Base-by-base conservation (phyloP, 1,139 yeast species). In the Pichia sp. region DNA sequence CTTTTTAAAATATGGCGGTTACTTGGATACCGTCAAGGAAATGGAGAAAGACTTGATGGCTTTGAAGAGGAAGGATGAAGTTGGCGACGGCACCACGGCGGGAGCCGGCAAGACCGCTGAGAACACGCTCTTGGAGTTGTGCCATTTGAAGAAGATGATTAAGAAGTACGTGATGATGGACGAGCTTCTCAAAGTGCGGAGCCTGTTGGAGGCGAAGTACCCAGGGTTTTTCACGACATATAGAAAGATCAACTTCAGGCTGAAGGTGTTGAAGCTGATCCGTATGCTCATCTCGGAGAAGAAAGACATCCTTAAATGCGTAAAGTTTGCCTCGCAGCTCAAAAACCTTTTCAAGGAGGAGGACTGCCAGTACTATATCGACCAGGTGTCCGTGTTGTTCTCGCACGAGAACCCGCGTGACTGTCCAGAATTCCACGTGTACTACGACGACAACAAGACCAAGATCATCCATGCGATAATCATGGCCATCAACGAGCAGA, bases 1-100 rank as follows among this genome's bases (percentile, higher is more conserved):
- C 5, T 89, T 88, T 66, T 77, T 90, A 51, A 75, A 80, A 37
- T 86, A 87, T 60, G 82, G 83, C 60, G 96, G 96, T 0, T 83
- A 80, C 62, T 73, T 79, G 50, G 84, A 84, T 46, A 81, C 90
- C 0, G 81, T 85, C 9, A 76, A 76, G 52, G 82, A 88, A 0
- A 83, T 89, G 60, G 69, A 77, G 26, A 66, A 69, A 25, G 88
- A 79, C 56, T 66, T 82, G 41, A 59, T 63, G 7, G 47, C 47
- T 21, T 31, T 36, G 47, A 46, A 25, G n/a, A 47, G 45, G 23
- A 42, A 34, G 10, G 46, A 40, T 8, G 21, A 42, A 37, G 34
- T 25, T 10, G 31, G 3, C 7, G 37, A 34, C 18, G 37, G 37
- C n/a, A 16, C 19, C 9, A 3, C 18, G 37, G 37, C 37, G 19